phyloP scores from a whole-genome alignment of 148 eudicot genomes.

The Fagopyrum homotropicum region DNA sequence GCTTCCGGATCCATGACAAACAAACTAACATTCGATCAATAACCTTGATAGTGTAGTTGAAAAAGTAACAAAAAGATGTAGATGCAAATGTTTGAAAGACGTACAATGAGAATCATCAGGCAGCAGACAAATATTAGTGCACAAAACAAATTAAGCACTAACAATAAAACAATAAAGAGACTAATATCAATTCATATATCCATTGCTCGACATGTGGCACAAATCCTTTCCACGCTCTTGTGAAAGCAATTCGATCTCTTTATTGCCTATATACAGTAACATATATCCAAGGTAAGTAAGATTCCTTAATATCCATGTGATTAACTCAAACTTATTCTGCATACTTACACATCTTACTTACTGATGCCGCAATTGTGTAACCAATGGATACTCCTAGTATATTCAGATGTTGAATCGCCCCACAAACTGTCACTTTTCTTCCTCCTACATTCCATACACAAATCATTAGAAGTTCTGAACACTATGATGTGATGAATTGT shows the following conservation, averaged over 20 bases:
- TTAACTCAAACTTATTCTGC: background rate
- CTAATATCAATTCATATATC: too few relatives aligned
- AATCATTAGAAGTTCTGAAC: background rate
- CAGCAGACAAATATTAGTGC: too few relatives aligned
- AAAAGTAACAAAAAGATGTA: too few relatives aligned
- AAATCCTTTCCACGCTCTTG: slow-evolving; percentile 27
- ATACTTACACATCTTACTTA: slow-evolving; percentile 60
- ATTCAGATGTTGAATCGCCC: slow-evolving; percentile 50
- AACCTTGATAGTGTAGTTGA: too few relatives aligned
- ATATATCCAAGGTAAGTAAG: background rate
- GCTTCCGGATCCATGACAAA: too few relatives aligned
- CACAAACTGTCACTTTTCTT: slow-evolving; percentile 44
- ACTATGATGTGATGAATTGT: background rate
- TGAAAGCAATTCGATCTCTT: slow-evolving; percentile 69
- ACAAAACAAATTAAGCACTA: too few relatives aligned
- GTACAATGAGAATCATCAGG: too few relatives aligned
- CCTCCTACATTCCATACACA: slow-evolving; percentile 30
- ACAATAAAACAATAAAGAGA: too few relatives aligned
- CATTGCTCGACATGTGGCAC: slow-evolving; percentile 52
- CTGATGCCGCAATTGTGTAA: slow-evolving; percentile 66
- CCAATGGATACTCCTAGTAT: slow-evolving; percentile 62
- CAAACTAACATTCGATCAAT: too few relatives aligned
- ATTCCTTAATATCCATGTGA: background rate
- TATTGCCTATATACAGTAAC: slow-evolving; percentile 35
- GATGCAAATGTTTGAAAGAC: too few relatives aligned